Percentiles rank a stretch among this genome's conserved stretches.
phyloP scores from a whole-genome alignment of 2,329 filamentous ascomycete species.

The Penicillium aurantiogriseum region DNA sequence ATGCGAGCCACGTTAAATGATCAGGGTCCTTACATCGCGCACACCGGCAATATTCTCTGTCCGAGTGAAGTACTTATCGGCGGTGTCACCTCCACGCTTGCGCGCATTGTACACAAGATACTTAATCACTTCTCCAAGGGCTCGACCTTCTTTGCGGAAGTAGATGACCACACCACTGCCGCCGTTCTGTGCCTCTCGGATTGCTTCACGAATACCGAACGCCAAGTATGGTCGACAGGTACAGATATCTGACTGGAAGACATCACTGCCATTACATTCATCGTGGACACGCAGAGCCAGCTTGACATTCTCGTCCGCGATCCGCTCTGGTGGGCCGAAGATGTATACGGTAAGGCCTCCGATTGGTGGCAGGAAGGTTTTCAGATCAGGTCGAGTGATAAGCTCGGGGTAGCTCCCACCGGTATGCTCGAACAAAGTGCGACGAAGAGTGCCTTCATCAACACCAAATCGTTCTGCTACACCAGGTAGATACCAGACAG shows the following conservation, averaged over 20 bases:
- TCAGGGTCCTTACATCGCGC: conserved; percentile 55
- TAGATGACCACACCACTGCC: conserved; percentile 96
- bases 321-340: conserved; percentile 91
- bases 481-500: conserved; percentile 82
- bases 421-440: conserved; percentile 90
- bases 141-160: conserved; percentile 95
- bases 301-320: conserved; percentile 78
- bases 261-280: conserved; percentile 93
- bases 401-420: conserved; percentile 95
- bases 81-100: conserved; percentile 42
- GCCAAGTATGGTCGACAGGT: conserved; percentile 90
- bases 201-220: conserved; percentile 94
- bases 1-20: not conserved
- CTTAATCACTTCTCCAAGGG: conserved; percentile 92
- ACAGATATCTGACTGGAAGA: conserved; percentile 97
- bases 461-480: conserved; percentile 89
- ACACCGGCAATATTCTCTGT: conserved; percentile 99
- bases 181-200: conserved; percentile 92
- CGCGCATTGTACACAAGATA: conserved; percentile 65
- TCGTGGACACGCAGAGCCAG: conserved; percentile 83
- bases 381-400: conserved; percentile 91
- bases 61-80: conserved; percentile 74
- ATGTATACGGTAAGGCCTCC: conserved; percentile 95
- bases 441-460: conserved; percentile 82
- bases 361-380: conserved; percentile 92